Conservation (phyloP, 257 asterid genomes). For the Fraxinus quadrangulata region DNA sequence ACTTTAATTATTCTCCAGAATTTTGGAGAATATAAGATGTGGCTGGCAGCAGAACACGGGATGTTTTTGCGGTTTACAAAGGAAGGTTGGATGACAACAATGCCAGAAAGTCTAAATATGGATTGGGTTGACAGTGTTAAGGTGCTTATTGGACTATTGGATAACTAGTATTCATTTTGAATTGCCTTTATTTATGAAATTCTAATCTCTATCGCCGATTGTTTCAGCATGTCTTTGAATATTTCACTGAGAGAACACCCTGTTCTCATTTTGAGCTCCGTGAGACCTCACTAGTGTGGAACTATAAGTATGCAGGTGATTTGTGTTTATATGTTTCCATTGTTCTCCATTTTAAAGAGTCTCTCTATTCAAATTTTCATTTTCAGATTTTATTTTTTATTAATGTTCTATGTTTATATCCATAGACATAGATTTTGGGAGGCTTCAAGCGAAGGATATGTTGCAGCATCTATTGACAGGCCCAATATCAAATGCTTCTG, state of each 20-base stretch:
- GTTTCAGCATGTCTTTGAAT: slow-evolving; percentile 84
- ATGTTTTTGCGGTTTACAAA: slow-evolving; percentile 75
- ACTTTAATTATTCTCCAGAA: slow-evolving; percentile 56
- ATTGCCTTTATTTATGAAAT: slow-evolving; percentile 6
- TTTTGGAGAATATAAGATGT: slow-evolving; percentile 74
- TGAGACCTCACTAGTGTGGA: slow-evolving; percentile 90
- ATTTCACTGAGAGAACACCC: slow-evolving; percentile 89
- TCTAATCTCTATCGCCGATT: slow-evolving; percentile 12
- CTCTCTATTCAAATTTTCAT: not conserved
- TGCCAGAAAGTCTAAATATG: slow-evolving; percentile 89
- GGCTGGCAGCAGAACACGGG: slow-evolving; percentile 96
- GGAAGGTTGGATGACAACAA: slow-evolving; percentile 90
- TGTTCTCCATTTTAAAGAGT: not conserved
- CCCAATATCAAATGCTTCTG: slow-evolving; percentile 92
- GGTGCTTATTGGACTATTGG: slow-evolving; percentile 35
- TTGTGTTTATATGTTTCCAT: not conserved
- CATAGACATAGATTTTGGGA: slow-evolving; percentile 86
- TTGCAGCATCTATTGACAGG: slow-evolving; percentile 94
- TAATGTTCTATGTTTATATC: slow-evolving; percentile 17
- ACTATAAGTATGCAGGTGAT: slow-evolving; percentile 83
- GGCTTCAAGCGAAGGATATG: slow-evolving; percentile 86
- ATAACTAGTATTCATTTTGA: not conserved
- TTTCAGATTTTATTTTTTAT: slow-evolving; percentile 3
- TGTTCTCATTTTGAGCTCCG: slow-evolving; percentile 91
- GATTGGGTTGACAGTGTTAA: slow-evolving; percentile 94